Conservation (phyloP, 352 stramenopile genomes). For the Phytophthora sansomeana region DNA sequence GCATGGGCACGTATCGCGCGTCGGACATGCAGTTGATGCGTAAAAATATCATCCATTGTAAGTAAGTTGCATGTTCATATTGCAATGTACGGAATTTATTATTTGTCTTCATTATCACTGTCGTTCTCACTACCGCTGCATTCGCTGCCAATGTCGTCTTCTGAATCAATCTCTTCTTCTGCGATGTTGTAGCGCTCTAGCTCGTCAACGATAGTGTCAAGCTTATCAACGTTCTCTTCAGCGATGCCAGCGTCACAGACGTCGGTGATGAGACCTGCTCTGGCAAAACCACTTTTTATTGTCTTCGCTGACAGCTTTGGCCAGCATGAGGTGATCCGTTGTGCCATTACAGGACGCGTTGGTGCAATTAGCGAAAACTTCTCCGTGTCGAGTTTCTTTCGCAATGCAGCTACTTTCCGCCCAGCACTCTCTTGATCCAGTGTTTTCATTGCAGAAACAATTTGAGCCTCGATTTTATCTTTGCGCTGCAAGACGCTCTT, state of each 20-base stretch:
- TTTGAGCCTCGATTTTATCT: not conserved
- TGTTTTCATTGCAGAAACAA: not conserved
- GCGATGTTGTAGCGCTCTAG: slow-evolving; percentile 2
- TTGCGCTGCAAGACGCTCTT: not conserved
- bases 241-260: not conserved
- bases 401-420: not conserved
- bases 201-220: not conserved
- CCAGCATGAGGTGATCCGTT: not conserved
- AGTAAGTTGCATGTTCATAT: too few relatives aligned
- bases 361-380: slow-evolving; percentile 4
- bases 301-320: not conserved
- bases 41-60: too few relatives aligned
- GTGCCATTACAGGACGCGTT: not conserved
- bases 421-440: not conserved
- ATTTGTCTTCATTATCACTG: too few relatives aligned
- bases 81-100: too few relatives aligned
- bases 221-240: not conserved
- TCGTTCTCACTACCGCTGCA: too few relatives aligned
- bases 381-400: not conserved
- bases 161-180: slow-evolving; percentile 1
- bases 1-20: too few relatives aligned
- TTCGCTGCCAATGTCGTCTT: slow-evolving; percentile 5
- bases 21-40: too few relatives aligned
- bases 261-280: not conserved
- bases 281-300: not conserved